Evolutionary conservation across 352 stramenopile genomes (phyloP), one percentile per base, ranked within the genome.

Genomic region (Pythium phragmiticola): DNA sequence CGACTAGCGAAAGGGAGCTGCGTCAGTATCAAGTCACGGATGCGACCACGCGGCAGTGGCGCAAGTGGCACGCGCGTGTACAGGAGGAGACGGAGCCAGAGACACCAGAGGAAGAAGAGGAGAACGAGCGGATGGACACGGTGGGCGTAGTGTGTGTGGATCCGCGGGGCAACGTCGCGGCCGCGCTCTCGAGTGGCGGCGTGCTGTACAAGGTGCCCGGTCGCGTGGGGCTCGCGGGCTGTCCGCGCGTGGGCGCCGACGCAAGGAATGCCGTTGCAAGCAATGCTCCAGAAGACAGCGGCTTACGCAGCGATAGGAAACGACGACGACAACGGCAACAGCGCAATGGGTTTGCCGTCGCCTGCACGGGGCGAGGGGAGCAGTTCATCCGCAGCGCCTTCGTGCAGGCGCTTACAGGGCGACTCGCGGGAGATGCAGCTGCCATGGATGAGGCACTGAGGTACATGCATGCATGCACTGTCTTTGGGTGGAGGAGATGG

Each of bases 71-170:
- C 41, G 56, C 57, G 37, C 67, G 65, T 16, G 23, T 23, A 19
- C 14, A 34, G 41, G 13, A 28, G 3, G 37, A 23, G 34, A 50
- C 17, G 45, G 9, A 19, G 37, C 26, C 21, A 52, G 17, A 42
- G 16, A 16, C 56, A 33, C 43, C 3, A 7, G 30, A 60, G 14
- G n/a, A 49, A 11, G 52, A 65, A 0, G 50, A 64, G 5, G 19
- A 46, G 0, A 52, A 77, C 7, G 21, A 67, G 14, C 63, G 57
- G 1, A 48, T 89, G 33, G 83, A 90, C 63, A 92, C 83, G 0
- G 83, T 92, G 1, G 83, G 83, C 0, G 77, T 72, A 5, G 72
- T 92, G 39, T 87, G 79, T 45, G 64, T 92, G 36, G 83, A 92
- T 34, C 62, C 61, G 0, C 62, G 60, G 7, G 80, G 83, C 14